Percentiles rank a stretch among this genome's conserved stretches.
These are phyloP conservation scores for Metschnikowia reukaufii DNA, from an alignment of 805 yeast genomes.

Conservation along the genomic window DNA sequence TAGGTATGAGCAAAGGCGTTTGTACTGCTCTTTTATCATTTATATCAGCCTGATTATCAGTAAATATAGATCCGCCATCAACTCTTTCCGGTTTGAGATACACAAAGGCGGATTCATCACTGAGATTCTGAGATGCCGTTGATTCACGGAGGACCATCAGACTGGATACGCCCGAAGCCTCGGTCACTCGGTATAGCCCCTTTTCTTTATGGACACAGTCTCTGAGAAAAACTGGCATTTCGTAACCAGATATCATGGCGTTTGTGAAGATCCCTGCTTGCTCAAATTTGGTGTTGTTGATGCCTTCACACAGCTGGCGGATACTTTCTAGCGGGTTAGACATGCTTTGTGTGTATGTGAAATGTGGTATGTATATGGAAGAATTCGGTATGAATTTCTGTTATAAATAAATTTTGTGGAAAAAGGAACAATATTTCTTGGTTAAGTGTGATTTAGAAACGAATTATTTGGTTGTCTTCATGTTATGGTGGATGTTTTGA, in stretches of 20 bases:
- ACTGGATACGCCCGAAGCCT: slow-evolving; percentile 29
- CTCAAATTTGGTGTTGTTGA: slow-evolving; percentile 47
- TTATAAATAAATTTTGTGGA: too few relatives aligned
- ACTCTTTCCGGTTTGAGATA: slow-evolving; percentile 34
- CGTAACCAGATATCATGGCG: slow-evolving; percentile 52
- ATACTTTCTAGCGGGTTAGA: slow-evolving; percentile 13
- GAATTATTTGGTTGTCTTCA: not conserved
- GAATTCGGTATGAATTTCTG: not conserved
- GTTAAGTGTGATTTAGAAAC: too few relatives aligned
- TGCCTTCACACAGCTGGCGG: slow-evolving; percentile 30
- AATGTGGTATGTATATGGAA: not conserved
- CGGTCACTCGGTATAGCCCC: slow-evolving; percentile 46
- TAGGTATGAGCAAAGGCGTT: slow-evolving; percentile 24
- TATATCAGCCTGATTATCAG: slow-evolving; percentile 34
- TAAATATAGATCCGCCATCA: slow-evolving; percentile 47
- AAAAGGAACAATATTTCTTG: too few relatives aligned
- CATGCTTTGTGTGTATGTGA: slow-evolving; percentile 2
- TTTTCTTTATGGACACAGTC: slow-evolving; percentile 58
- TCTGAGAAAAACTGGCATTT: slow-evolving; percentile 55
- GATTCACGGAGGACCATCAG: slow-evolving; percentile 1
- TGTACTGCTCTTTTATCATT: slow-evolving; percentile 29
- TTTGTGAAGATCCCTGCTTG: slow-evolving; percentile 66
- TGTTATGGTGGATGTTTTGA: not conserved
- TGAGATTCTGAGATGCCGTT: not conserved
- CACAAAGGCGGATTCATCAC: slow-evolving; percentile 3